Base-by-base conservation (phyloP, 129 eudicot species). In the Flaveria robusta region DNA sequence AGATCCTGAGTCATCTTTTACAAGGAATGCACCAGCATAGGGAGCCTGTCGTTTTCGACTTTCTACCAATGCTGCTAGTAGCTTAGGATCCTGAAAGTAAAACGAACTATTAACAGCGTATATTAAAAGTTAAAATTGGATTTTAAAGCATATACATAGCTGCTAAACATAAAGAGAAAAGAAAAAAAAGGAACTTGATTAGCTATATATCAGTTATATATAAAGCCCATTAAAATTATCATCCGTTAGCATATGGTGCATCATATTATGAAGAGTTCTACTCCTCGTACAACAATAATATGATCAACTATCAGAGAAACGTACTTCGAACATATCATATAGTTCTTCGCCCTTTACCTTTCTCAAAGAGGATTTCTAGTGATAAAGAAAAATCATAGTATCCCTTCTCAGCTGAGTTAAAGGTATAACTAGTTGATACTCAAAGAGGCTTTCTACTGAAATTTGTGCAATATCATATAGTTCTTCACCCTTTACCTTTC, bases 1-100 rank as follows among this genome's bases (percentile, higher is more conserved):
- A 23, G 85, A 29, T 42, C 79, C 88, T 46, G 90, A 86, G 11
- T 91, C 98, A 74, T 94, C 98, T 85, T 94, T 94, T 46, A 94
- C 74, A 55, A 94, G 93, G 69, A 94, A 94, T 3, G 93, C 98
- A 73, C 98, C 98, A 79, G 98, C 95, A 75, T 85, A 94, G 41
- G 96, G 97, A 74, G 97, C 96, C 63, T 88, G 97, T 59, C 98
- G 81, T 84, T 87, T 94, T 54, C 88, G 87, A 80, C 89, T 87
- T 76, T 94, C 98, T 51, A 81, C 88, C 71, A 94, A 73, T 41
- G 97, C 98, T 52, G 91, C 98, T 80, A 94, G 79, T 83, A 94
- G 68, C 77, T 91, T 94, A 56, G 96, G 96, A 84, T 94, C 98
- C 98, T 93, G 85, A 58, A 72, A 42, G 46, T 39, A 52, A 20